Evolutionary conservation across 371 early-diverging fungal species (phyloP), one percentile per base, ranked within the genome.

Genomic region (Cokeromyces recurvatus): DNA sequence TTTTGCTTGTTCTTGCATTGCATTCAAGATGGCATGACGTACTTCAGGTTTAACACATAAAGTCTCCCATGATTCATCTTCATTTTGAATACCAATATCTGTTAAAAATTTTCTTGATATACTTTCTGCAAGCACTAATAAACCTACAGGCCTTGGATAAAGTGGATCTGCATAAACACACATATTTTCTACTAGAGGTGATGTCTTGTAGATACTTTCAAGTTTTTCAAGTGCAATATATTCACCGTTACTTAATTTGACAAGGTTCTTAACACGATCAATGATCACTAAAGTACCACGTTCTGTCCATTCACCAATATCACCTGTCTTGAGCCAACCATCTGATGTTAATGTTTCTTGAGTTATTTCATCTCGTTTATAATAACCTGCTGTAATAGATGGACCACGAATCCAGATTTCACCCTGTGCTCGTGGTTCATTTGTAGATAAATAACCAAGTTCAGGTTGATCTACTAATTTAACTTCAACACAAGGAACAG

Each of bases 221-320:
- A 99, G 71, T 59, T 95, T 97, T 64, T 99, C 99, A 31, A 98
- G 77, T 0, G 96, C 96, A 72, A 89, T 91, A 74, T 99, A 99
- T 68, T 99, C 99, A 56, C 99, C 99, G 54, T 90, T 83, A 27
- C 77, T 74, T 24, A 82, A 51, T 40, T 74, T 97, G 64, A 97
- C 84, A 21, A 89, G 50, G 49, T 84, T 90, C 74, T 90, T 92
- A 36, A 78, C 78, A 51, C 92, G 79, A 63, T 92, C 92, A 58
- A 92, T 89, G 45, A 92, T 79, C 21, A 60, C 27, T 8, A 91
- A 55, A 22, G 78, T 74, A 10, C 90, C 90, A 40, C 86, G 75
- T 8, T 68, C 64, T n/a, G 78, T 71, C 81, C 79, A 83, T 66
- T 87, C 82, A 19, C 86, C 95, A 67, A 97, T 87, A 66, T 97